Conservation (phyloP, 2,329 filamentous ascomycete species). For the Aspergillus terreus region DNA sequence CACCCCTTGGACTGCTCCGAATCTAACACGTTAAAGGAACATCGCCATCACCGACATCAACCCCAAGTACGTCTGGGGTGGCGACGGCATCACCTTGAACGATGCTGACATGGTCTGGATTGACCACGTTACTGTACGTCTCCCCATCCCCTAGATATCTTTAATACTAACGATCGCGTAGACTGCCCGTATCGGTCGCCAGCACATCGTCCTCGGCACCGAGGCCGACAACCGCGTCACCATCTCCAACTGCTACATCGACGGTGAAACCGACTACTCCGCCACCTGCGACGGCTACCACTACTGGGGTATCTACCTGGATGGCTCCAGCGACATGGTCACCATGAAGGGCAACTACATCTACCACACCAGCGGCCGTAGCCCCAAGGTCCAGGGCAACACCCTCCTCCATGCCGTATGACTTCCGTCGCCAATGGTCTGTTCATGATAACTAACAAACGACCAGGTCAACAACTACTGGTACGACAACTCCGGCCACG, state of each 20-base stretch:
- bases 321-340: conserved; percentile 53
- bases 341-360: conserved; percentile 61
- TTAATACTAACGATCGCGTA: conserved; percentile 14
- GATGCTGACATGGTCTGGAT: conserved; percentile 45
- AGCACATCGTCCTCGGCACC: conserved; percentile 58
- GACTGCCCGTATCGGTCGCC: conserved; percentile 56
- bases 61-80: conserved; percentile 58
- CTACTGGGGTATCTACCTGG: conserved; percentile 60
- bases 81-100: conserved; percentile 55
- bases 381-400: conserved; percentile 55
- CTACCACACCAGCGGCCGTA: conserved; percentile 56
- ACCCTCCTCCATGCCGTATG: conserved; percentile 53
- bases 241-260: conserved; percentile 58
- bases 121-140: conserved; percentile 31
- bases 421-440: neutral
- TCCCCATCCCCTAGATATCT: too few relatives aligned
- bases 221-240: conserved; percentile 53
- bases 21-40: conserved; percentile 31
- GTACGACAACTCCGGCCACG: conserved; percentile 53
- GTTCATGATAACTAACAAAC: neutral
- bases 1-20: too few relatives aligned
- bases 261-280: conserved; percentile 53
- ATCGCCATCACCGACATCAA: conserved; percentile 55
- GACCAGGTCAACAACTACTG: conserved; percentile 55
- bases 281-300: conserved; percentile 57